phyloP scores from a whole-genome alignment of 1,284 basidiomycete species.

The Boletellus sp. region DNA sequence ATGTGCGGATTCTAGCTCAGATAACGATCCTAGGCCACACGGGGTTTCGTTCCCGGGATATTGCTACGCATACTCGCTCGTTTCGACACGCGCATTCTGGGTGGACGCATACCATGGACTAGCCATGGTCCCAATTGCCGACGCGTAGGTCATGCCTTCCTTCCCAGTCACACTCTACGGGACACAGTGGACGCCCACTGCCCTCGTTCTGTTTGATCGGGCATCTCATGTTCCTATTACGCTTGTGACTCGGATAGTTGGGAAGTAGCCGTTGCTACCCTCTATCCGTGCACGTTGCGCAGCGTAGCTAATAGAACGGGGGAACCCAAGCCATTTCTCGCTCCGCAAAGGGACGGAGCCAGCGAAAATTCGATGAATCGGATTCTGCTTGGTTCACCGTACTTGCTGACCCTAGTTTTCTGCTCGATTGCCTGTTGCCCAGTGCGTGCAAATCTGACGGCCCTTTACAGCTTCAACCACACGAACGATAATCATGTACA shows the following conservation, averaged over 20 bases:
- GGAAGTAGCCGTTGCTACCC: slow-evolving; percentile 23
- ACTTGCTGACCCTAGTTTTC: not conserved
- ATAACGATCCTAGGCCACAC: slow-evolving; percentile 5
- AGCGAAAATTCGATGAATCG: not conserved
- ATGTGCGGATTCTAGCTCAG: not conserved
- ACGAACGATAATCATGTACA: slow-evolving; percentile 69
- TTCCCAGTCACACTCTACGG: slow-evolving; percentile 6
- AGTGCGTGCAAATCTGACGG: slow-evolving; percentile 10
- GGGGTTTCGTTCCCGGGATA: slow-evolving; percentile 49
- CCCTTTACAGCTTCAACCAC: slow-evolving; percentile 74
- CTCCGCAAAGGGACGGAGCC: not conserved
- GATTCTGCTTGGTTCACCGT: not conserved
- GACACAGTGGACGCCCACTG: too few relatives aligned
- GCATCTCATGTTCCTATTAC: slow-evolving; percentile 19
- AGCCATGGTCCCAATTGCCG: slow-evolving; percentile 87
- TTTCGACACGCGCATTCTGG: slow-evolving; percentile 84
- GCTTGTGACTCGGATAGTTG: slow-evolving; percentile 6
- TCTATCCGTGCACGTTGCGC: slow-evolving; percentile 10
- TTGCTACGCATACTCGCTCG: slow-evolving; percentile 71
- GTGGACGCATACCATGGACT: slow-evolving; percentile 84
- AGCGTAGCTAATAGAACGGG: slow-evolving; percentile 7
- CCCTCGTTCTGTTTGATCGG: too few relatives aligned
- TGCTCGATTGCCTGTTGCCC: not conserved
- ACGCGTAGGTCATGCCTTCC: slow-evolving; percentile 54
- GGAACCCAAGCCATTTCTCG: not conserved